Evolutionary conservation across 495 filamentous ascomycete genomes (phyloP), one percentile per base, ranked within the genome.

Genomic region (Friedmanniomyces endolithicus): DNA sequence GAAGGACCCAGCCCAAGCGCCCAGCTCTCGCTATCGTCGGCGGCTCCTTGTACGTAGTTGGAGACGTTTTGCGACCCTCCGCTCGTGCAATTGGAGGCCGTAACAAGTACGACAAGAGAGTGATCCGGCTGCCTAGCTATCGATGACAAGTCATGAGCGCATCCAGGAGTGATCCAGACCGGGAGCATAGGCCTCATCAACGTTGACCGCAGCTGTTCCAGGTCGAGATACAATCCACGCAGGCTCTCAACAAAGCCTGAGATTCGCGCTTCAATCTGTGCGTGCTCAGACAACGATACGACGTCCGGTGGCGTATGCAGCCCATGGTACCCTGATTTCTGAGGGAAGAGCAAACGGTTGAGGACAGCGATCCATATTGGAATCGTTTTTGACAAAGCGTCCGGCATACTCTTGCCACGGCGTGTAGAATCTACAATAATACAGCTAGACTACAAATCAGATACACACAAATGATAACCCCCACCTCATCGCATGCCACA

Each of bases 351-450:
- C n/a, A 80, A 68, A 24, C 76, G 73, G 65, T 97, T 97, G 55
- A 95, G 63, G 12, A 95, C 86, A 40, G 79, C 77, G 65, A 85
- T 86, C 92, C 92, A 98, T 54, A 94, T 89, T 0, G 92, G 92
- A 6, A 98, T 70, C 0, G 92, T 98, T 70, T 96, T 97, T 57
- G 82, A 84, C 9, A 98, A 73, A 20, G 90, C 87, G 71, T 98
- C 92, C 4, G 92, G 89, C 40, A 75, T 75, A 80, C 83, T 76
- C 74, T 98, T 98, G 11, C 90, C 90, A 50, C 89, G 74, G 48
- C 90, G 75, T 1, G 90, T 98, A n/a, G 90, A 95, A 70, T 98
- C 92, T 35, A 95, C 87, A 45, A 98, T 83, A 60, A 97, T 85
- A 66, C 85, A 90, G 29, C 87, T 88, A 63, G 44, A 40, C 8